Base-by-base conservation (phyloP, 164 flowering plant species). In the Chloranthus sessilifolius region DNA sequence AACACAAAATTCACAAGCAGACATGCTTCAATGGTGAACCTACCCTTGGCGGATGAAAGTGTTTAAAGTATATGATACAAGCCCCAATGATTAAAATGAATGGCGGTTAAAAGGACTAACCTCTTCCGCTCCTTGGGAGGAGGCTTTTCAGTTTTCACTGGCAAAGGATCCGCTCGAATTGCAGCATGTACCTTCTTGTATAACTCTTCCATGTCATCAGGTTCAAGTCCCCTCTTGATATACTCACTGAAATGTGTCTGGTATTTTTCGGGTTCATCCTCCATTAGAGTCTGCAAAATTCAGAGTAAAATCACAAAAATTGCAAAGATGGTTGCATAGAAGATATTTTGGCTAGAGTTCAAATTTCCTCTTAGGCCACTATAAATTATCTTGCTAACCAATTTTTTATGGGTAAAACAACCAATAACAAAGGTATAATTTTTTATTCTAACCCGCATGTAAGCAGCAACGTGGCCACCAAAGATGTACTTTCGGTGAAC, bases 391-490 rank as follows among this genome's bases (percentile, higher is more conserved):
- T 9, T 9, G 43, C 6, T 7, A 40, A 11, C 7, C 10, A 16
- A 40, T 6, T 11, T 6, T 9, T 17, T 9, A 16, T 0, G 19
- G 11, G 11, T 7, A 40, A 40, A 40, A 40, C 6, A 11, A 11
- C 11, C 10, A 40, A 6, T 9, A 16, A 6, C 43, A 40, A 40
- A 16, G 12, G 36, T 33, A 12, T 33, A 43, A 5, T 39, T n/a
- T 12, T 39, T 12, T 39, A 7, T 39, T n/a, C 56, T 55, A 16
- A 75, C 77, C 51, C 54, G 64, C 82, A 77, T 80, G 52, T 80
- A 77, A 12, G 74, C 60, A 48, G 78, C 65, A 53, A 77, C 75
- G 59, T 77, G 85, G 22, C 79, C 82, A 22, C 85, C 85, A 54
- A 47, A 77, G 40, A 76, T 72, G 45, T 77, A 79, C 50, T 77